Evolutionary conservation across 495 filamentous ascomycete genomes (phyloP).

Genomic region (Mytilinidion resinicola): DNA sequence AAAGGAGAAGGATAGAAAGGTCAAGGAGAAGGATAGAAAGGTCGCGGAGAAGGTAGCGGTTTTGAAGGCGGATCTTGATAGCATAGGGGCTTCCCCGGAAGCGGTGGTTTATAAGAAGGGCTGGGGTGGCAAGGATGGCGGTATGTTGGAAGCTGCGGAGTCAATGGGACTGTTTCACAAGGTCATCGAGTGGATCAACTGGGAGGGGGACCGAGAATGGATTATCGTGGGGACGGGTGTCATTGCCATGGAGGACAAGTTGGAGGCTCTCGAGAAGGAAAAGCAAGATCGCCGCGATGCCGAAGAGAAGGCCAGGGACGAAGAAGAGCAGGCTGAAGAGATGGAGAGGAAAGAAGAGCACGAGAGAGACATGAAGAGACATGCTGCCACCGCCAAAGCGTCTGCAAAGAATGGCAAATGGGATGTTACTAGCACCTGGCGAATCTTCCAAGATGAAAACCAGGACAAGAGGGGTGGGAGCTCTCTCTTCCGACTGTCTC

Average conservation of each 20-base stretch:
- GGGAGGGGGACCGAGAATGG: background rate
- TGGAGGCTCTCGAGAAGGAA: background rate
- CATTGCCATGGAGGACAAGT: background rate
- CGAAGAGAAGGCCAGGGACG: background rate
- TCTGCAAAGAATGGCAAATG: background rate
- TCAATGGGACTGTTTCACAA: background rate
- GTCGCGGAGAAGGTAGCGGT: background rate
- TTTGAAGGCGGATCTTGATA: background rate
- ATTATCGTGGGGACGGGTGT: background rate
- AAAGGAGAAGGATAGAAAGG: background rate
- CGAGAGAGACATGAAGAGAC: background rate
- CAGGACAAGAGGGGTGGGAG: background rate
- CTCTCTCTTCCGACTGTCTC: no score
- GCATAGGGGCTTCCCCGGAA: background rate
- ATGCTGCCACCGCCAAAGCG: background rate
- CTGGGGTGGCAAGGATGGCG: background rate
- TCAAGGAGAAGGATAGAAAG: background rate
- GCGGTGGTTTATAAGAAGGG: background rate
- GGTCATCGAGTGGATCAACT: no score
- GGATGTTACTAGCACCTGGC: background rate
- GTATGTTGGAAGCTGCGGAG: background rate
- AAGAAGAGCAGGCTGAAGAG: no score
- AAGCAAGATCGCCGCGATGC: background rate
- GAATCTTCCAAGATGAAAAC: background rate
- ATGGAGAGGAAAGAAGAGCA: background rate